Evolutionary conservation across 768 basidiomycete genomes (phyloP).

Genomic region (Gymnopilus dilepis): DNA sequence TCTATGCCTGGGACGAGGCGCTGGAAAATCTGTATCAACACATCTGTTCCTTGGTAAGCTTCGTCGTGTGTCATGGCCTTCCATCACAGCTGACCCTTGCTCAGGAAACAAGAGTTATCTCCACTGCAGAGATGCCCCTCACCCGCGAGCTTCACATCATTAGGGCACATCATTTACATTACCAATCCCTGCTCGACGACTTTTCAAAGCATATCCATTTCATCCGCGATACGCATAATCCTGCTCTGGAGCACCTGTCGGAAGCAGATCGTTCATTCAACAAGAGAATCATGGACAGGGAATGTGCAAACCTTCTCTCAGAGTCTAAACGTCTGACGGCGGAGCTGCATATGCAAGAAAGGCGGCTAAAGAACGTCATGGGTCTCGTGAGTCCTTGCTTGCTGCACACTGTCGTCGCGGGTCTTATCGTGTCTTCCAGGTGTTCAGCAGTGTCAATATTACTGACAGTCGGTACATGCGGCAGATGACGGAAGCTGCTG

Average conservation of each 20-base stretch:
- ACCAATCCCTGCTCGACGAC: constrained; percentile 58
- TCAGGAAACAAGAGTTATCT: constrained; percentile 56
- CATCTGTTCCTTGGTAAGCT: too few species aligned
- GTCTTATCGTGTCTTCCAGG: constrained; percentile 37
- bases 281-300: constrained; percentile 43
- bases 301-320: constrained; percentile 53
- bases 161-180: constrained; percentile 64
- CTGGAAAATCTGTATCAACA: too few species aligned
- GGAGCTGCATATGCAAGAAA: constrained; percentile 50
- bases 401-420: neutral
- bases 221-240: constrained; percentile 53
- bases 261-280: constrained; percentile 35
- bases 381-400: constrained; percentile 42
- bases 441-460: constrained; percentile 65
- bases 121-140: constrained; percentile 46
- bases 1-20: too few species aligned
- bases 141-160: constrained; percentile 62
- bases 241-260: constrained; percentile 48
- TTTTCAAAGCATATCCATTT: constrained; percentile 59
- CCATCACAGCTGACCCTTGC: neutral
- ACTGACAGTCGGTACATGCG: constrained; percentile 58
- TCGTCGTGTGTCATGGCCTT: too few species aligned
- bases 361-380: constrained; percentile 57
- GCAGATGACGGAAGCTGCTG: constrained; percentile 55
- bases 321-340: constrained; percentile 54